A percentile compares a stretch with the other conserved stretches of the same genome.
Evolutionary conservation across 75 land plant genomes (phyloP).

Genomic region (Selaginella moellendorffii): DNA sequence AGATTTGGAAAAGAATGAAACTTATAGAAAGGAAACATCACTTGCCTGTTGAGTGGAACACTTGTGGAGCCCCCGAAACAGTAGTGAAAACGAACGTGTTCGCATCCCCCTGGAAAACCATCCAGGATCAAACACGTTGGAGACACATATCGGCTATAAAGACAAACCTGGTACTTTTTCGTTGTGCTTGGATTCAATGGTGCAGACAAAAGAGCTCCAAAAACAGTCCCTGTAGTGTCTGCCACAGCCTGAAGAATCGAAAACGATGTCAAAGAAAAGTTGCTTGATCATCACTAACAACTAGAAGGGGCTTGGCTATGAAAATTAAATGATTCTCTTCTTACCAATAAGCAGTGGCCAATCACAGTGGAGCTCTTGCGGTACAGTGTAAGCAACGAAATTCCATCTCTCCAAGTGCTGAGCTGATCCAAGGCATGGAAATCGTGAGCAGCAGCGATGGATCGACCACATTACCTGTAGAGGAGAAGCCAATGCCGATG

Average conservation of each 20-base stretch:
- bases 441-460: constrained; percentile 7
- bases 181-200: constrained; percentile 73
- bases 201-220: constrained; percentile 75
- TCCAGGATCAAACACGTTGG: neutral
- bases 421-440: constrained; percentile 3
- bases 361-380: constrained; percentile 55
- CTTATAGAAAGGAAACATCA: neutral
- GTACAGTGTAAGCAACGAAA: constrained; percentile 77
- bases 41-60: constrained; percentile 73
- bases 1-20: neutral
- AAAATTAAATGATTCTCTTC: neutral
- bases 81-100: constrained; percentile 79
- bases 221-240: constrained; percentile 73
- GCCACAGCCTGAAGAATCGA: constrained; percentile 42
- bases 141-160: neutral
- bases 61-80: constrained; percentile 50
- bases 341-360: constrained; percentile 78
- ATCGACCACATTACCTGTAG: constrained; percentile 48
- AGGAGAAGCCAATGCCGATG: constrained; percentile 74
- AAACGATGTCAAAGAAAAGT: too few species aligned
- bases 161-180: constrained; percentile 69
- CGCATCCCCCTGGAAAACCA: constrained; percentile 41
- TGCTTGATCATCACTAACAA: too few species aligned
- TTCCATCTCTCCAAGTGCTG: constrained; percentile 94
- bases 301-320: neutral